Evolutionary conservation across 1,284 basidiomycete genomes (phyloP), one percentile per base, ranked within the genome.

Genomic region (Sphaerobolus stellatus): DNA sequence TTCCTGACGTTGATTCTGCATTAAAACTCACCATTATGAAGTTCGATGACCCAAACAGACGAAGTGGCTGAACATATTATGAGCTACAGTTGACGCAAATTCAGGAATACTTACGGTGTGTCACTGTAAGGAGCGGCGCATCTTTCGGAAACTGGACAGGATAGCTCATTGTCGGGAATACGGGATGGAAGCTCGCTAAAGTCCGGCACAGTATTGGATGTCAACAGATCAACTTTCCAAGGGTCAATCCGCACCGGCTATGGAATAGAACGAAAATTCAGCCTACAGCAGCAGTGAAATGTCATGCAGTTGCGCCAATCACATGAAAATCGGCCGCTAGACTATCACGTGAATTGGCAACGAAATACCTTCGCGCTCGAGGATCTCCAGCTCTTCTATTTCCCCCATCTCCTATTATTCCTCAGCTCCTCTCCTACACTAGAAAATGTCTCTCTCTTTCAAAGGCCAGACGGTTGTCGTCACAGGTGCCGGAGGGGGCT

Each of bases 401-500:
- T n/a, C n/a, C n/a, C n/a, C n/a, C n/a, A n/a, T n/a, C n/a, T n/a
- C n/a, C n/a, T n/a, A n/a, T n/a, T n/a, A n/a, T n/a, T n/a, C 18
- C 33, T 56, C 40, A 50, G 50, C 27, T 53, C 55, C 40, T 49
- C 43, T 38, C 29, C 47, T 43, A 30, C 52, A 43, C 36, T 36
- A 24, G 11, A 54, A 34, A 16, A 61, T 62, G 59, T 29, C 57
- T 11, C 70, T 91, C 24, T 88, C 86, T 5, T 98, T 96, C 82
- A 90, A 93, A 74, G 90, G 88, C 61, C 92, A 97, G 58, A 94
- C 93, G 34, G 92, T 95, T 61, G 82, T 99, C 63, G 77, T 99
- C 61, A 99, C 97, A 47, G 97, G 97, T 55, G 95, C 94, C 52
- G 97, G 97, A 30, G 93, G 94, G 59, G 96, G 97, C 33, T 81